Evolutionary conservation across 2,329 filamentous ascomycete genomes (phyloP).

Genomic region (Colletotrichum theobromicola): DNA sequence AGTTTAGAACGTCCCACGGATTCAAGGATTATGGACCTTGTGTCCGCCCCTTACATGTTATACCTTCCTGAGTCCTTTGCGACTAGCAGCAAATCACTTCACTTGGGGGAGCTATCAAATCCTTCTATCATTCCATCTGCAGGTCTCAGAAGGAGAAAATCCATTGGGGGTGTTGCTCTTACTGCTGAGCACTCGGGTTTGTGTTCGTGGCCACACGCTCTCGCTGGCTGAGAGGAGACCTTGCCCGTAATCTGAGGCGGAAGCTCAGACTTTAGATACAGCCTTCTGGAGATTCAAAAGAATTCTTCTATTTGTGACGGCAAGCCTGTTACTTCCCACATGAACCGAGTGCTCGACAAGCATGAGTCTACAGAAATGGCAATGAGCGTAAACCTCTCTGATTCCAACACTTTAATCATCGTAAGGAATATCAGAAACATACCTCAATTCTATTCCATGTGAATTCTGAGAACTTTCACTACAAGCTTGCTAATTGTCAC

Average conservation of each 20-base stretch:
- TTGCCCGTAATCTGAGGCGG: neutral
- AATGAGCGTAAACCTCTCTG: neutral
- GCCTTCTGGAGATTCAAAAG: neutral
- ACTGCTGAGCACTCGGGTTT: neutral
- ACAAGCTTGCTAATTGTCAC: fast-evolving
- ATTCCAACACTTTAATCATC: neutral
- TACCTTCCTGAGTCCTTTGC: neutral
- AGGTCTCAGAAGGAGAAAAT: neutral
- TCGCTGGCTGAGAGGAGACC: fast-evolving
- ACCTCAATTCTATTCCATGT: neutral
- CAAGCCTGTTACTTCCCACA: neutral
- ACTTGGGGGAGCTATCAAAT: neutral
- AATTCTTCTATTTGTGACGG: neutral
- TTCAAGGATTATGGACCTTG: neutral
- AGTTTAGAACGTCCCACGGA: neutral
- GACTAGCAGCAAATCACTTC: neutral
- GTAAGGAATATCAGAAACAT: neutral
- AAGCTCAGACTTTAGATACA: neutral
- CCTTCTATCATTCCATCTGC: neutral
- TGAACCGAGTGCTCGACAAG: neutral
- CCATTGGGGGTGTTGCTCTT: neutral
- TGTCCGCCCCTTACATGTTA: fast-evolving
- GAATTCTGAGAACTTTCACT: neutral
- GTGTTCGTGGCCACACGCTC: neutral
- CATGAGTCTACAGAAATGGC: neutral